Base-by-base conservation (phyloP, 176 grass and related monocot species). In the Saccharum spontaneum region DNA sequence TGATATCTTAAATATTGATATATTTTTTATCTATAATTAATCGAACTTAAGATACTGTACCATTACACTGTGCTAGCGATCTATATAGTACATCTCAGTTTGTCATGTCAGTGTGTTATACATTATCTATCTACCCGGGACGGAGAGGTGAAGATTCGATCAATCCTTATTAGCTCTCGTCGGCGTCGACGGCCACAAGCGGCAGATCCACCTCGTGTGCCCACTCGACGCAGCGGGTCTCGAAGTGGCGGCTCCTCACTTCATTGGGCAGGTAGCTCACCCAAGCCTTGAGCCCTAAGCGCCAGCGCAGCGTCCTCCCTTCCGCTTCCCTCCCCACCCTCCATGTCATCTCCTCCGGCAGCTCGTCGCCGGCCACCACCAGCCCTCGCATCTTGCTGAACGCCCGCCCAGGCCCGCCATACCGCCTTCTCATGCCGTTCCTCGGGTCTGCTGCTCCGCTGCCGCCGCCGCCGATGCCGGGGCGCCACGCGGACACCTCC, bases 171-270 rank as follows among this genome's bases (percentile, higher is more conserved):
- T 79, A 41, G 49, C 50, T 61, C 18, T 36, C 57, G 48, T 57
- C 83, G 26, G 22, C 68, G 43, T 83, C 52, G 45, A 55, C 45
- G 24, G 71, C 39, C 12, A 83, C 52, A 70, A 97, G 88, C 55
- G 78, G 79, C 64, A 98, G 85, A 20, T 98, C 92, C 44, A 98
- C 95, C 85, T 98, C 95, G 64, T 93, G 92, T 48, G 65, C 64
- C 95, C 95, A 95, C 76, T 93, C 89, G 62, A 95, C 80, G 65
- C 90, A 93, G 76, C 92, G 86, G 16, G 90, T 93, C 83, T 98
- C 92, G 63, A 75, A 93, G 75, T 91, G 94, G 0, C 88, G 85
- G 77, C 90, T 93, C 87, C 80, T 94, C 31, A 93, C 85, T 70
- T 91, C 77, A 77, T 95, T 93, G 50, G 95, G 88, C 70, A 90